A percentile compares a stretch with the other conserved stretches of the same genome.
These are phyloP conservation scores for Tolypocladium cylindrosporum DNA, from an alignment of 2,329 filamentous ascomycete genomes.

Conservation along the genomic window DNA sequence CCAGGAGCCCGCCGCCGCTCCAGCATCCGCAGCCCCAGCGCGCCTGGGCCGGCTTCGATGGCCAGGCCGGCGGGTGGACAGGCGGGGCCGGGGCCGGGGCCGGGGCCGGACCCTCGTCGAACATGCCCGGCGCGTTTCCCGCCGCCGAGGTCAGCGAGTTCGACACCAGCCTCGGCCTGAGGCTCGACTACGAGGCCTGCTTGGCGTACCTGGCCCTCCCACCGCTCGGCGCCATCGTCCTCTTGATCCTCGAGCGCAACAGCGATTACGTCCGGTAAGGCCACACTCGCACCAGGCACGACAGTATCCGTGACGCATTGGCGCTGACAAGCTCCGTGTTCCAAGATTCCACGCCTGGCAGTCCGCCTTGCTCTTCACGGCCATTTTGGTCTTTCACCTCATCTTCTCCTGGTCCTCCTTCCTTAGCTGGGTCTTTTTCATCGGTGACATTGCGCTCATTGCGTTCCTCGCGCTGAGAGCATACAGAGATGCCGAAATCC, in stretches of 20 bases:
- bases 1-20: constrained; percentile 30
- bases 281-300: background rate
- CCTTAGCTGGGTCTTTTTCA: constrained; percentile 73
- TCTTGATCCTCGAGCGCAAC: constrained; percentile 83
- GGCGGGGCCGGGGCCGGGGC: constrained; percentile 5
- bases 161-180: constrained; percentile 77
- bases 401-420: constrained; percentile 78
- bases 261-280: constrained; percentile 88
- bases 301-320: background rate
- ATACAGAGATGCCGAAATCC: constrained; percentile 68
- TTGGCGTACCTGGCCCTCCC: constrained; percentile 80
- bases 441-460: constrained; percentile 67
- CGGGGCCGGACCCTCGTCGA: constrained; percentile 1
- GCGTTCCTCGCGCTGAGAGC: constrained; percentile 67
- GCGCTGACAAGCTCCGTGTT: constrained; percentile 1
- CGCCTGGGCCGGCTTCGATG: constrained; percentile 35
- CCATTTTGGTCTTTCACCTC: constrained; percentile 66
- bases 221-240: constrained; percentile 72
- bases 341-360: constrained; percentile 93
- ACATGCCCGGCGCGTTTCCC: constrained; percentile 27
- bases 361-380: constrained; percentile 71
- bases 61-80: constrained; percentile 18
- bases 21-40: constrained; percentile 46
- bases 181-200: constrained; percentile 83
- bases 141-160: constrained; percentile 62